phyloP scores from a whole-genome alignment of 2,329 filamentous ascomycete species.

The Exophiala mesophila region DNA sequence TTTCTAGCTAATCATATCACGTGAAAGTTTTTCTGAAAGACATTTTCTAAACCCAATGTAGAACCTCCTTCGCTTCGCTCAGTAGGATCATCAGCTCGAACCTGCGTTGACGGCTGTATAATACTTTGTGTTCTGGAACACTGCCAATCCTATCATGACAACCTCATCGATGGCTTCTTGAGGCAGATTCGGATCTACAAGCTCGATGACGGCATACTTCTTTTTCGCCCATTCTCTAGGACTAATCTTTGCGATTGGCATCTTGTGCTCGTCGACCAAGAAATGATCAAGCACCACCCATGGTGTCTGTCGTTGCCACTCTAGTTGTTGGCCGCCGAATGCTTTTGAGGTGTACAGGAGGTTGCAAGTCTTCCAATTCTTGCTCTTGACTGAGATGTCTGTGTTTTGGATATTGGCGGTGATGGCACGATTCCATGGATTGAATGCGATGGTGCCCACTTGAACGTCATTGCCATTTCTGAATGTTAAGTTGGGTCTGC shows the following conservation, averaged over 20 bases:
- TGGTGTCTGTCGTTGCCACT: not conserved
- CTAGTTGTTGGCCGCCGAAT: not conserved
- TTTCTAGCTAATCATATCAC: too few relatives aligned
- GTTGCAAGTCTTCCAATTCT: conserved; percentile 1
- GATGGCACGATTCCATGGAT: not conserved
- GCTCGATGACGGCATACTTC: not conserved
- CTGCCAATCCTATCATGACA: not conserved
- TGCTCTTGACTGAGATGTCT: not conserved
- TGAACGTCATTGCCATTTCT: not conserved
- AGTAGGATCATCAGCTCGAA: too few relatives aligned
- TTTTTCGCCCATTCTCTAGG: not conserved
- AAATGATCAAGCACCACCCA: not conserved
- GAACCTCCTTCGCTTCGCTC: too few relatives aligned
- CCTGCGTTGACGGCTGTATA: not conserved
- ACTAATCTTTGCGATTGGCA: not conserved
- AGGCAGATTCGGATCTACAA: not conserved
- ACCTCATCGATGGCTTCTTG: conserved; percentile 1
- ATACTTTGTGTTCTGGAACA: conserved; percentile 1
- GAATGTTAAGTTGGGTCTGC: not conserved
- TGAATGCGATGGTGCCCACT: conserved; percentile 1
- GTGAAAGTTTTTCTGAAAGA: too few relatives aligned
- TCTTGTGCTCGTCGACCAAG: not conserved
- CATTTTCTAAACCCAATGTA: too few relatives aligned
- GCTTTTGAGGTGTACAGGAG: not conserved
- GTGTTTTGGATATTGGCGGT: not conserved